Conservation (phyloP, 106 monocot species). For the Hemerocallis citrina region DNA sequence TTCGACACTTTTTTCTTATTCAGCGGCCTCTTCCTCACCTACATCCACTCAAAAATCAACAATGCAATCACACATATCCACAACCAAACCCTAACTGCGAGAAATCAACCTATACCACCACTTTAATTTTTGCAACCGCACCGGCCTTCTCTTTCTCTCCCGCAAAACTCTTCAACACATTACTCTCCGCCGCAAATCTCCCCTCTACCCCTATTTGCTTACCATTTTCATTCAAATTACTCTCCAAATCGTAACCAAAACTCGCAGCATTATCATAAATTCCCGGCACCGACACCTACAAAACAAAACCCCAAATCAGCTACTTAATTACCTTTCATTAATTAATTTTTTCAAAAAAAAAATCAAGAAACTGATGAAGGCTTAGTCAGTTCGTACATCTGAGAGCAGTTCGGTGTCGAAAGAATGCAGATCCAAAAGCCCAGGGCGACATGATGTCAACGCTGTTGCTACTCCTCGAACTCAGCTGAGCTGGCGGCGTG, state of each 20-base stretch:
- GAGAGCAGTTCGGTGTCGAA: conserved; percentile 67
- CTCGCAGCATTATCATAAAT: conserved; percentile 22
- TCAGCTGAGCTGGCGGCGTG: conserved; percentile 26
- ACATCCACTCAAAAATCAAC: conserved; percentile 14
- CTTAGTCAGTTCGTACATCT: no score
- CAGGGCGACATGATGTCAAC: conserved; percentile 42
- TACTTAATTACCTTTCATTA: neutral
- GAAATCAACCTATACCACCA: conserved; percentile 37
- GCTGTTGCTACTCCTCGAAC: conserved; percentile 23
- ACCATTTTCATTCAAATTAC: conserved; percentile 18
- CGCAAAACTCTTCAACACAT: conserved; percentile 30
- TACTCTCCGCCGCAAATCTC: conserved; percentile 28
- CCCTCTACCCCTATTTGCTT: conserved; percentile 20
- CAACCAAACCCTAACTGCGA: neutral
- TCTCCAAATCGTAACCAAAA: conserved; percentile 33
- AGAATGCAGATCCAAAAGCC: conserved; percentile 70
- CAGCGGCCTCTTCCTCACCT: conserved; percentile 92
- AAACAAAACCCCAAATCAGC: neutral
- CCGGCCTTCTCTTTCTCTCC: conserved; percentile 48
- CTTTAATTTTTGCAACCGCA: conserved; percentile 80
- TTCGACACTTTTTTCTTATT: conserved; percentile 91
- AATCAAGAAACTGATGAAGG: no score
- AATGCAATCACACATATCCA: neutral
- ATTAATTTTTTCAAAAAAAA: no score
- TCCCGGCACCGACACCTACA: conserved; percentile 38